A percentile compares a stretch with the other conserved stretches of the same genome.
These are phyloP conservation scores for Eragrostis curvula DNA, from an alignment of 176 grass and related monocot species.

Conservation along the genomic window DNA sequence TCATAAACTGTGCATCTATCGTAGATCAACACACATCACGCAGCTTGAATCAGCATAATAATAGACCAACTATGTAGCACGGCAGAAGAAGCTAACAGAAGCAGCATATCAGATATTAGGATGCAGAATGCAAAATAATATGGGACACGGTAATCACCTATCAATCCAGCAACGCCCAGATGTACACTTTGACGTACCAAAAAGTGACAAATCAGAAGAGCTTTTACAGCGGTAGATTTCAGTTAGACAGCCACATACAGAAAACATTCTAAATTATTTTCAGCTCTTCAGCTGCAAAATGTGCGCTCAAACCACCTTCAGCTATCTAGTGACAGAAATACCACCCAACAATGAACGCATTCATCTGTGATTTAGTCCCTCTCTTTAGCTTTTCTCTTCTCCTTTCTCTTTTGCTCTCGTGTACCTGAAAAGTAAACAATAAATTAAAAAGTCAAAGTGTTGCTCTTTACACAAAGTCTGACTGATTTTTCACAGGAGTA, in stretches of 20 bases:
- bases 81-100: no score
- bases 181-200: not conserved
- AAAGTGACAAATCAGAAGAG: not conserved
- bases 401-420: conserved; percentile 69
- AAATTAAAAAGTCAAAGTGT: not conserved
- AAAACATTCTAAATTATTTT: not conserved
- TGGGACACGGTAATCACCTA: no score
- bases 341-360: not conserved
- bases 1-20: no score
- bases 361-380: conserved; percentile 29
- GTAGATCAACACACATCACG: no score
- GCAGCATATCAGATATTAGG: no score
- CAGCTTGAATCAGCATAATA: no score
- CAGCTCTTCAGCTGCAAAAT: not conserved
- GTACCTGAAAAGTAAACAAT: conserved; percentile 40
- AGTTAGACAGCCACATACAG: not conserved
- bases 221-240: not conserved
- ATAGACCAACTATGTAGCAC: no score
- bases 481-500: not conserved
- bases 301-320: not conserved
- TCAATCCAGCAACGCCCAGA: no score
- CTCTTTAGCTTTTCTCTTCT: conserved; percentile 64
- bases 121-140: no score
- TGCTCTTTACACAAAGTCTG: not conserved
- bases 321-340: not conserved